These are phyloP conservation scores for Malassezia obtusa DNA, from an alignment of 1,284 basidiomycete genomes.

Conservation along the genomic window DNA sequence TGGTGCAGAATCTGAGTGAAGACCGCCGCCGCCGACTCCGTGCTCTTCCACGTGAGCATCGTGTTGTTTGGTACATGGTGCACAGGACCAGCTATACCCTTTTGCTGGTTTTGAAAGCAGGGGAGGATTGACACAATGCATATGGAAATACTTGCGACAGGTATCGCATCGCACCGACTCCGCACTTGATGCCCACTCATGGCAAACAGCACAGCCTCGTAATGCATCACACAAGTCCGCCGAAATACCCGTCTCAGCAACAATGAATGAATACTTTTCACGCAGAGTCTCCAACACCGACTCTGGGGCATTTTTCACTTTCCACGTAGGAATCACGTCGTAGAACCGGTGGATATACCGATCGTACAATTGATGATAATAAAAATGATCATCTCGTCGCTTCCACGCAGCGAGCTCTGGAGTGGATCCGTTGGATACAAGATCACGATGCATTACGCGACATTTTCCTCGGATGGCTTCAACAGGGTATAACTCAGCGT, in stretches of 20 bases:
- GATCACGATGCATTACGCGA: constrained; percentile 83
- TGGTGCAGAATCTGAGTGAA: constrained; percentile 4
- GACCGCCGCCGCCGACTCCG: constrained; percentile 19
- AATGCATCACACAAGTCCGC: constrained; percentile 78
- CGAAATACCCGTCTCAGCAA: constrained; percentile 83
- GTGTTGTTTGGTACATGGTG: constrained; percentile 75
- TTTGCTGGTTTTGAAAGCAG: constrained; percentile 88
- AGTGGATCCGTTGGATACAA: constrained; percentile 56
- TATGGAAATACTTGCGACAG: constrained; percentile 90
- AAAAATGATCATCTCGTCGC: constrained; percentile 84
- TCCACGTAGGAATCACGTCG: constrained; percentile 78
- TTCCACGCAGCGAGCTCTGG: constrained; percentile 87
- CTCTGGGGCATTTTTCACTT: constrained; percentile 63
- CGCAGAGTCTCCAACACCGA: constrained; percentile 53
- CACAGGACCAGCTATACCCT: constrained; percentile 96
- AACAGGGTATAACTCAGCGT: constrained; percentile 85
- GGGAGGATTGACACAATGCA: constrained; percentile 84
- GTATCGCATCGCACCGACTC: constrained; percentile 87
- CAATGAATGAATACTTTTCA: constrained; percentile 82
- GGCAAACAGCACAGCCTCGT: constrained; percentile 74
- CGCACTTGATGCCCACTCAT: constrained; percentile 72
- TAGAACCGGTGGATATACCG: constrained; percentile 97
- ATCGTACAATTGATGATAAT: constrained; percentile 86
- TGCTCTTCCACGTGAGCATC: constrained; percentile 42
- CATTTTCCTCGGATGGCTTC: constrained; percentile 81